Conservation (phyloP, 2,329 filamentous ascomycete genomes). For the Leptographium flavum region DNA sequence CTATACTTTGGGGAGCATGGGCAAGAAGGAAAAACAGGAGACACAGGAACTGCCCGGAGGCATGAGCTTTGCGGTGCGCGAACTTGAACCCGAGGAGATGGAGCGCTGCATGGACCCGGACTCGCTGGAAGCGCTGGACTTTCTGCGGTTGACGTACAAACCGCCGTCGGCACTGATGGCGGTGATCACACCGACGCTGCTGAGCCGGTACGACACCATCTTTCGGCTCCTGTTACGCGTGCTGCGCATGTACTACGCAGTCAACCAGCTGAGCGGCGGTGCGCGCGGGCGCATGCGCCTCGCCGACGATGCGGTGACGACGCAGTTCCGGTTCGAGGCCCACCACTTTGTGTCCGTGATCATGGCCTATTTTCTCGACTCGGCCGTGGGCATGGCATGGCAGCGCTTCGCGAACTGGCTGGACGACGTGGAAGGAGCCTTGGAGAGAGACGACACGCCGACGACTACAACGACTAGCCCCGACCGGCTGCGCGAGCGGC, state of each 20-base stretch:
- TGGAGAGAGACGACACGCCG: slow-evolving; percentile 29
- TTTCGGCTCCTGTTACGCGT: slow-evolving; percentile 71
- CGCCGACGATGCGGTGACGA: slow-evolving; percentile 14
- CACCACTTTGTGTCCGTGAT: slow-evolving; percentile 66
- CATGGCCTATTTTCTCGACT: slow-evolving; percentile 66
- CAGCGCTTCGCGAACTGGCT: slow-evolving; percentile 52
- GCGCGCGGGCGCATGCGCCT: slow-evolving; percentile 11
- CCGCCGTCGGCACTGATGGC: slow-evolving; percentile 55
- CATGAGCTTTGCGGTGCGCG: slow-evolving; percentile 71
- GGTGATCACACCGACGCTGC: slow-evolving; percentile 54
- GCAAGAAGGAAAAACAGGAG: slow-evolving; percentile 3
- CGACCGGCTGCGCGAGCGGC: slow-evolving; percentile 50
- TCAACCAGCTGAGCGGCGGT: slow-evolving; percentile 44
- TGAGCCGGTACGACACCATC: slow-evolving; percentile 72
- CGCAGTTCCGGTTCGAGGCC: slow-evolving; percentile 58
- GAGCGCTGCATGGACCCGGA: slow-evolving; percentile 70
- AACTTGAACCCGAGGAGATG: slow-evolving; percentile 65
- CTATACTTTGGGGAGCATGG: slow-evolving; percentile 26
- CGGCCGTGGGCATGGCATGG: slow-evolving; percentile 64
- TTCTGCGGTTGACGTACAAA: slow-evolving; percentile 75
- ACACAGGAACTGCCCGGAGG: slow-evolving; percentile 44
- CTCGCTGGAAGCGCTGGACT: slow-evolving; percentile 81
- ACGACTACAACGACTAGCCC: slow-evolving; percentile 30
- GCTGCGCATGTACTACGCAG: slow-evolving; percentile 64
- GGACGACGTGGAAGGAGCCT: slow-evolving; percentile 41